These are phyloP conservation scores for Kuraishia molischiana DNA, from an alignment of 805 yeast genomes.

Conservation along the genomic window DNA sequence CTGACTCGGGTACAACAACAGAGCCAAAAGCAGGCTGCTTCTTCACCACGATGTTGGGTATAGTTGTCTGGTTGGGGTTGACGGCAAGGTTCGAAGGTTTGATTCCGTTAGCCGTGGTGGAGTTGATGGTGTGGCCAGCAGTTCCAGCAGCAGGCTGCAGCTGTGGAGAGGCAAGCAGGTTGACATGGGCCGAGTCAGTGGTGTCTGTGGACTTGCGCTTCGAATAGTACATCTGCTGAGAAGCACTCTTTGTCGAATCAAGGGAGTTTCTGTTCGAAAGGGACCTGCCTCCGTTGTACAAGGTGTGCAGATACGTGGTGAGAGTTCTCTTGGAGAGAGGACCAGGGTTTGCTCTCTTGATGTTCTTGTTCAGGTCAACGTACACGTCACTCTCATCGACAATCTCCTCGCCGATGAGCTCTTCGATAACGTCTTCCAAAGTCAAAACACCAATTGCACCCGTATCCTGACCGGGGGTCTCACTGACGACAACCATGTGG, in stretches of 20 bases:
- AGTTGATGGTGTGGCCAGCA: conserved; percentile 8
- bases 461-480: conserved; percentile 63
- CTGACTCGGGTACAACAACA: conserved; percentile 1
- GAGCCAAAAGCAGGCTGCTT: conserved; percentile 29
- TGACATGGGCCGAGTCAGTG: not conserved
- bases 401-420: conserved; percentile 93
- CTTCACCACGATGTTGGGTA: conserved; percentile 60
- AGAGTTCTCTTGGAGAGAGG: conserved; percentile 64
- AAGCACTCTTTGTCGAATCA: conserved; percentile 13
- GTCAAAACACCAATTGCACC: conserved; percentile 92
- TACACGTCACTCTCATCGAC: conserved; percentile 95
- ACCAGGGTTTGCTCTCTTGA: conserved; percentile 69
- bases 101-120: conserved; percentile 20
- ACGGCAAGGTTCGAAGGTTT: conserved; percentile 60
- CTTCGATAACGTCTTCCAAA: conserved; percentile 96
- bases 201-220: conserved; percentile 10
- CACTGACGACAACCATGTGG: conserved; percentile 91
- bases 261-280: conserved; percentile 31
- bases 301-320: conserved; percentile 55
- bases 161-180: not conserved
- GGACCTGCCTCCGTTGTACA: conserved; percentile 23
- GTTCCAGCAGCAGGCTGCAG: not conserved
- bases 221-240: conserved; percentile 6
- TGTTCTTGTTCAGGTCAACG: conserved; percentile 81
- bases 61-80: conserved; percentile 58